These are phyloP conservation scores for Xylariaceae sp. DNA, from an alignment of 2,329 filamentous ascomycete genomes.

Conservation along the genomic window DNA sequence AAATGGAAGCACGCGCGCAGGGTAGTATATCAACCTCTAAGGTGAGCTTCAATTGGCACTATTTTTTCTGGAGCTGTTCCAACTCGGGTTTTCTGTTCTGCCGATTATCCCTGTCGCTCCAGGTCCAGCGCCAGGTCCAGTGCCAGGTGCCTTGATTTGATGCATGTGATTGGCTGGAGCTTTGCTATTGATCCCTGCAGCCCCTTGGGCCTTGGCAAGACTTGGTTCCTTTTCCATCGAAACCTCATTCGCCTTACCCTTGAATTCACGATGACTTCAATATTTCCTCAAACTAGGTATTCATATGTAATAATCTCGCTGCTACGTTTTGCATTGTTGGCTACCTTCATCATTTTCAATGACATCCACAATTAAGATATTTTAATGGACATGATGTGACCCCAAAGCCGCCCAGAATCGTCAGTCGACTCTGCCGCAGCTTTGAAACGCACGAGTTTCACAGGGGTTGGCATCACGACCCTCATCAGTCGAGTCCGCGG, in stretches of 20 bases:
- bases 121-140: not conserved
- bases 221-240: too few relatives aligned
- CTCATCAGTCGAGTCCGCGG: constrained; percentile 24
- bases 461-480: constrained; percentile 30
- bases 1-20: constrained; percentile 11
- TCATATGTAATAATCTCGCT: too few relatives aligned
- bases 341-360: not conserved
- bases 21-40: constrained; percentile 23
- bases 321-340: too few relatives aligned
- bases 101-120: constrained; percentile 16
- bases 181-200: too few relatives aligned
- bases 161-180: not conserved
- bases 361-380: not conserved
- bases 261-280: too few relatives aligned
- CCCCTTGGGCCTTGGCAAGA: too few relatives aligned
- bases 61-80: constrained; percentile 35
- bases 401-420: constrained; percentile 33
- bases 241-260: too few relatives aligned
- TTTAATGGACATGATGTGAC: constrained; percentile 20
- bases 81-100: constrained; percentile 29
- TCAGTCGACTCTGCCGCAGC: constrained; percentile 51
- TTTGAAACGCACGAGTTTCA: constrained; percentile 54
- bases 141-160: not conserved
- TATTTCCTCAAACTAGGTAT: too few relatives aligned
- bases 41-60: constrained; percentile 33